A percentile compares a stretch with the other conserved stretches of the same genome.
phyloP scores from a whole-genome alignment of 2,329 filamentous ascomycete genomes.

The Pseudogymnoascus sp. region DNA sequence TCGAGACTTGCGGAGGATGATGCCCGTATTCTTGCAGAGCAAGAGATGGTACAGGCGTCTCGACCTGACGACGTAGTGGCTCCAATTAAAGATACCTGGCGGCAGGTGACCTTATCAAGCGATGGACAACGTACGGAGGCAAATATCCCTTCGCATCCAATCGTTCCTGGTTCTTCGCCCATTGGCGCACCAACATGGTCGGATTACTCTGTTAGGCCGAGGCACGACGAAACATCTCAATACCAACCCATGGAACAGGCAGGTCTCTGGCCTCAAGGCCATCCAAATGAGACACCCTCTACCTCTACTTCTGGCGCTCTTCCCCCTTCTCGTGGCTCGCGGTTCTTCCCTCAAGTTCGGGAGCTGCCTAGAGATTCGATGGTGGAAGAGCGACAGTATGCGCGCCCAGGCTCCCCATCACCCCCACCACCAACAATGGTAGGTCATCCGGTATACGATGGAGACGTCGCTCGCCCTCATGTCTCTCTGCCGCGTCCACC shows the following conservation, averaged over 20 bases:
- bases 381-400: slow-evolving; percentile 33
- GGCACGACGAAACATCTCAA: not conserved
- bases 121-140: not conserved
- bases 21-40: slow-evolving; percentile 7
- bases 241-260: not conserved
- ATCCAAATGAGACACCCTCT: not conserved
- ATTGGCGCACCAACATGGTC: not conserved
- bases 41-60: not conserved
- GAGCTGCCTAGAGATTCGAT: slow-evolving; percentile 34
- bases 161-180: not conserved
- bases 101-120: not conserved
- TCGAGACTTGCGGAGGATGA: slow-evolving; percentile 10
- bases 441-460: slow-evolving; percentile 64
- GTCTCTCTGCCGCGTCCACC: slow-evolving; percentile 62
- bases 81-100: slow-evolving; percentile 11
- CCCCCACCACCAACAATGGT: slow-evolving; percentile 64
- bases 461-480: slow-evolving; percentile 54
- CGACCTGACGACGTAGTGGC: not conserved
- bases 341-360: slow-evolving; percentile 48
- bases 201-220: slow-evolving; percentile 6
- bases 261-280: not conserved
- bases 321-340: slow-evolving; percentile 43
- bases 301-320: slow-evolving; percentile 22
- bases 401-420: slow-evolving; percentile 46
- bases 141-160: not conserved